Base-by-base conservation (phyloP, 305 asterid genomes). In the Fraxinus albicans region DNA sequence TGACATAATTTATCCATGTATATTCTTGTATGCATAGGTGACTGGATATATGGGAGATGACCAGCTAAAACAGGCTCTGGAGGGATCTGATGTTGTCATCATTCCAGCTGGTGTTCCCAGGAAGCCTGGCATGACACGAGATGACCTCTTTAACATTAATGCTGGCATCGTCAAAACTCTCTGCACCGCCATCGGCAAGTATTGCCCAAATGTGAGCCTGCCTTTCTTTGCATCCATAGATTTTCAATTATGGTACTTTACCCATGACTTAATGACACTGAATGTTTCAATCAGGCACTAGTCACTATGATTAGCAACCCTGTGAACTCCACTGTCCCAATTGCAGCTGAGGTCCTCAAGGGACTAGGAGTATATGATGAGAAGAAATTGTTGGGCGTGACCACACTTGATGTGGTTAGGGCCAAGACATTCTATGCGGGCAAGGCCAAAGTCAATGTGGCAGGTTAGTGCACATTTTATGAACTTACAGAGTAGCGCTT, bases 81-180 rank as follows among this genome's bases (percentile, higher is more conserved):
- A 92, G 81, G 99, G 98, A 76, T 88, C 94, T 31, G 98, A 96
- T 73, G 13, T 96, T 6, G 95, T 94, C 84, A 91, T 96, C 77
- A 96, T 94, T 85, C 99, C 99, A 77, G 99, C 98, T 87, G 98
- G 99, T 80, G 99, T 96, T 83, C 97, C 99, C 25, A 90, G 98
- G 81, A 92, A 94, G 88, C 98, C 99, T 70, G 98, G 97, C 80
- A 94, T 96, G 99, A 91, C 98, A 63, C 94, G 99, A 70, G 99
- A 96, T 85, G 99, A 96, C 83, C 98, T 96, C 82, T 94, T 96
- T 87, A 94, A 92, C 92, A 96, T 96, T 50, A 96, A 93, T 80
- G 98, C 98, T 19, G 98, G 98, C 87, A 94, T 93, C 80, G 98
- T 96, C 58, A 96, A 96, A 82, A 88, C 95, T 79, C 98, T 94